Base-by-base conservation (phyloP, 306 rosid genomes). In the Comarum palustre region DNA sequence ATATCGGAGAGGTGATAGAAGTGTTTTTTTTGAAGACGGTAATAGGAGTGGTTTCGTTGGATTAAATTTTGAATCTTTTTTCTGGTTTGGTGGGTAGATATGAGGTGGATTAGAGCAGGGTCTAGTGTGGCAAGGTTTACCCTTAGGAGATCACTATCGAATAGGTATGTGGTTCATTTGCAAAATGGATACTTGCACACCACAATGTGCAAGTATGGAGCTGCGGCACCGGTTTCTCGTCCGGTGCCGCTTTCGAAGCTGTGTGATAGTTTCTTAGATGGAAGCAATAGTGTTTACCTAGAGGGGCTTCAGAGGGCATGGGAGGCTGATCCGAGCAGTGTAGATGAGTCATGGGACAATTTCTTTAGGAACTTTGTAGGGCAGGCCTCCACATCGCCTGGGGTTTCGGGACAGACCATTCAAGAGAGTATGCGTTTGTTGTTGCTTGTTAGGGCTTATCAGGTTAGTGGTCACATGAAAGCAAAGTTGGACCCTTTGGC, bases 231-330 rank as follows among this genome's bases (percentile, higher is more conserved):
- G 0, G 84, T 76, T 4, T 96, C 98, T 4, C 92, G 85, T 4
- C 81, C 91, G 5, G 98, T 89, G 19, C 96, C 97, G 19, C 94
- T 94, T 36, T 91, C 98, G 16, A 84, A 83, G 84, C 78, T 89
- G 32, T 88, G 91, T 19, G 99, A 94, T 43, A 94, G 91, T 78
- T 94, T 94, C 83, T 75, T 91, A 51, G 96, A 91, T 85, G 99
- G 99, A 71, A 89, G 95, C 3, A 94, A 94, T 75, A 91, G 93
- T 79, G 99, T 94, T 60, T 91, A 94, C 69, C 77, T 89, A 75
- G 99, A 94, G 78, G 96, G 89, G 86, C 96, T 94, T 76, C 97
- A 94, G 77, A 86, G 99, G 86, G 96, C 96, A 17, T 94, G 99
- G 99, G 99, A 94, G 74, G 95, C 89, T 63, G 96, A 91, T 27